These are phyloP conservation scores for Leishmania aethiopica DNA, from an alignment of 208 protist genomes.

Conservation along the genomic window DNA sequence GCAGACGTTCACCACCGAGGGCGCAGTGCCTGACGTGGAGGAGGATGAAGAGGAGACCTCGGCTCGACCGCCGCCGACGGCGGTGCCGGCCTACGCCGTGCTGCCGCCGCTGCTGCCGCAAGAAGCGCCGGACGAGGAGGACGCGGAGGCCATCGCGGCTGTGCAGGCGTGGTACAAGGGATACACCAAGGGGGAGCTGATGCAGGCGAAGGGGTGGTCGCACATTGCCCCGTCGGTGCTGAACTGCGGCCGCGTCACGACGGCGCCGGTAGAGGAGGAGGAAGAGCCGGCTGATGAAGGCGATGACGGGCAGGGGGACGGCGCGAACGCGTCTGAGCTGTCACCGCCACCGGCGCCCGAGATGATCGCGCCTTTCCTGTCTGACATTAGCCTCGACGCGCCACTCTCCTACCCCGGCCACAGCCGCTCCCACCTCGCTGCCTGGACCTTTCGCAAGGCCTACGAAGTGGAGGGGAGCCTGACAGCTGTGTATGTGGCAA, in stretches of 20 bases:
- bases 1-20: constrained; percentile 83
- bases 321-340: constrained; percentile 10
- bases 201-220: constrained; percentile 90
- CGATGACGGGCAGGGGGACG: constrained; percentile 24
- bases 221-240: constrained; percentile 88
- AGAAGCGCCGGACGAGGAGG: constrained; percentile 84
- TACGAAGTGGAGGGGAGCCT: constrained; percentile 79
- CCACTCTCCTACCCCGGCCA: constrained; percentile 73
- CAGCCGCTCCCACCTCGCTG: constrained; percentile 69
- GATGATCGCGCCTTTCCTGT: constrained; percentile 88
- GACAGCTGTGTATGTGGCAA: constrained; percentile 71
- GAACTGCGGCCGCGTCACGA: constrained; percentile 59
- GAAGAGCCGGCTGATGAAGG: constrained; percentile 30
- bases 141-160: constrained; percentile 57
- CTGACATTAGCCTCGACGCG: constrained; percentile 72
- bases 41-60: constrained; percentile 53
- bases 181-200: constrained; percentile 86
- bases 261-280: constrained; percentile 34
- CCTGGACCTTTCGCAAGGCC: constrained; percentile 90
- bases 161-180: constrained; percentile 80
- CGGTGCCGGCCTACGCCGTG: constrained; percentile 76
- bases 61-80: constrained; percentile 47
- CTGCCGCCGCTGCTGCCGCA: constrained; percentile 84
- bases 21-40: constrained; percentile 82
- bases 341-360: constrained; percentile 51